Evolutionary conservation across 2,329 filamentous ascomycete species (phyloP), one percentile per base, ranked within the genome.

Genomic region (Stemphylium beticola): DNA sequence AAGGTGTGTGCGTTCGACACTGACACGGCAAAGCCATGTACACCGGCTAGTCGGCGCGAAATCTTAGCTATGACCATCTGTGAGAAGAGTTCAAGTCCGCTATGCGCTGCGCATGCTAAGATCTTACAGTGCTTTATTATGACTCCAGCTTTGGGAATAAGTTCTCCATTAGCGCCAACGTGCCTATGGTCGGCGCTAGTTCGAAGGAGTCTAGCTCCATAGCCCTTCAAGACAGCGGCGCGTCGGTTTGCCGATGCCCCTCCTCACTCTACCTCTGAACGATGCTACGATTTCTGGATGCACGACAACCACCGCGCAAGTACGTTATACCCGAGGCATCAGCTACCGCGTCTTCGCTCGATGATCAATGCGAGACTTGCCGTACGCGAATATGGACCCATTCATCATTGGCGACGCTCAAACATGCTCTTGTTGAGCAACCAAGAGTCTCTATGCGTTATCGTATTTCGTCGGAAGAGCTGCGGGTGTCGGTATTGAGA

Each of bases 251-350:
- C 18, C 31, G 22, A 14, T 33, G 29, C 41, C 41, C 41, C 41
- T 44, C 41, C 12, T 44, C 33, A n/a, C 20, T 17, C 17, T 44
- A 15, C 29, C n/a, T 17, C 9, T n/a, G 17, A 20, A 54, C 17
- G 5, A 57, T 53, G 54, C 42, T 57, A 4, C 38, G 53, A 8
- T 49, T 49, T 15, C 44, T 44, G 49, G 49, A 49, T 14, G 37
- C 49, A 3, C 34, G 38, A 31, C 49, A 57, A 22, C 29, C 45
- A 12, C 49, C 54, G 2, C 54, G 49, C 17, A 53, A 53, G 22
- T 53, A 57, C 18, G 32, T 38, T 2, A 29, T 45, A 31, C 34
- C 39, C 31, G 54, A 37, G 38, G 20, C 39, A 22, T 18, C 15
- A 18, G 11, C 18, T 29, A 34, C 24, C 15, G 14, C 26, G 11